These are phyloP conservation scores for Penicillium sumatraense DNA, from an alignment of 2,329 filamentous ascomycete species.

Conservation along the genomic window DNA sequence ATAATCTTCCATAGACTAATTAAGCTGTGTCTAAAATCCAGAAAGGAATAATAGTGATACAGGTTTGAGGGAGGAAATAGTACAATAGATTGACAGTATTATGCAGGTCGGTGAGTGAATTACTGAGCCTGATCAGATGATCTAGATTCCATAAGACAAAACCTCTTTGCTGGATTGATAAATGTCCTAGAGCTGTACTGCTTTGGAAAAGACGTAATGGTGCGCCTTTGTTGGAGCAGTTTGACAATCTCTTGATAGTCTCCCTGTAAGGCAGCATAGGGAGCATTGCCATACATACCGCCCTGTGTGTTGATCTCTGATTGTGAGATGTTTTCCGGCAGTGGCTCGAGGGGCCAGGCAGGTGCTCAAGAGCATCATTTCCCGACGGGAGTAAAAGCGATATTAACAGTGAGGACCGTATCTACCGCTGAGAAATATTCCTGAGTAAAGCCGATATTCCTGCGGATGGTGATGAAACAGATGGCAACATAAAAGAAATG, in stretches of 20 bases:
- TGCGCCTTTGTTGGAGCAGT: not conserved
- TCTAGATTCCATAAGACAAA: not conserved
- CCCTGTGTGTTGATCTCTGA: not conserved
- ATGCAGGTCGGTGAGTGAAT: not conserved
- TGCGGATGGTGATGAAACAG: too few relatives aligned
- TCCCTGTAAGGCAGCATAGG: not conserved
- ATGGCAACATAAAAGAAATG: too few relatives aligned
- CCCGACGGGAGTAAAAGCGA: too few relatives aligned
- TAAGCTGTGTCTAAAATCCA: not conserved
- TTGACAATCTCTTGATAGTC: not conserved
- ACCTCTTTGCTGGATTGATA: not conserved
- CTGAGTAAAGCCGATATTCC: too few relatives aligned
- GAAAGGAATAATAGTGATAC: not conserved
- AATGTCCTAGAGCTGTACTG: not conserved
- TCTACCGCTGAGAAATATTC: too few relatives aligned
- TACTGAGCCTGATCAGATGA: not conserved
- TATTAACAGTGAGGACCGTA: too few relatives aligned
- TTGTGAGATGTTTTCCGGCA: too few relatives aligned
- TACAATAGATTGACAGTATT: not conserved
- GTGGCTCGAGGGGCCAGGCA: too few relatives aligned
- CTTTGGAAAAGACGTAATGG: not conserved
- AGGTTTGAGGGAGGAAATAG: not conserved
- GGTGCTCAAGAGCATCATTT: too few relatives aligned
- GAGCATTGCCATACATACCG: not conserved
- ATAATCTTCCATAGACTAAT: not conserved